A percentile compares a stretch with the other conserved stretches of the same genome.
These are phyloP conservation scores for Torulaspora microellipsoides DNA, from an alignment of 805 yeast species.

Conservation along the genomic window DNA sequence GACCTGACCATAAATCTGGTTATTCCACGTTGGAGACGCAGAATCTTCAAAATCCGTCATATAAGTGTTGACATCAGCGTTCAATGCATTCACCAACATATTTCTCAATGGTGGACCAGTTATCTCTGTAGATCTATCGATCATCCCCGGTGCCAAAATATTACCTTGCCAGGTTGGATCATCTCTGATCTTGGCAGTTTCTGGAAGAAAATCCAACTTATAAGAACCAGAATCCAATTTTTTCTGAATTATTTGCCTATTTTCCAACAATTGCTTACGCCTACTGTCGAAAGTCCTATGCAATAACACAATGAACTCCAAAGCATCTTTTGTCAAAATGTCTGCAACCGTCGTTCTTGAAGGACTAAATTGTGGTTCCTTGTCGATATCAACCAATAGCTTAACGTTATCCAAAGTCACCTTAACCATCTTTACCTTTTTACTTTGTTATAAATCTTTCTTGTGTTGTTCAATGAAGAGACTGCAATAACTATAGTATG, in stretches of 20 bases:
- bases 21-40: conserved; percentile 78
- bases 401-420: conserved; percentile 34
- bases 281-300: conserved; percentile 67
- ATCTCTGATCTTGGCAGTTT: conserved; percentile 63
- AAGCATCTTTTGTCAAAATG: conserved; percentile 42
- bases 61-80: conserved; percentile 73
- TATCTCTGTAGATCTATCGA: conserved; percentile 73
- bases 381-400: conserved; percentile 34
- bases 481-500: background rate
- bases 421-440: conserved; percentile 19
- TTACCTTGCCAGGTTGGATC: conserved; percentile 76
- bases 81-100: conserved; percentile 78
- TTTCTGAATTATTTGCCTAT: conserved; percentile 58
- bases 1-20: conserved; percentile 76
- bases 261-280: conserved; percentile 54
- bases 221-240: conserved; percentile 56
- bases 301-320: conserved; percentile 64
- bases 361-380: conserved; percentile 30
- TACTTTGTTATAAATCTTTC: background rate
- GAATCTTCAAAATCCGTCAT: conserved; percentile 88
- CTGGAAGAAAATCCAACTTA: conserved; percentile 57
- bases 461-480: background rate
- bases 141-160: conserved; percentile 64
- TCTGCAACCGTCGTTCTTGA: conserved; percentile 39
- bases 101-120: conserved; percentile 84